phyloP scores from a whole-genome alignment of 805 yeast genomes.

The Sugiyamaella valdiviana region DNA sequence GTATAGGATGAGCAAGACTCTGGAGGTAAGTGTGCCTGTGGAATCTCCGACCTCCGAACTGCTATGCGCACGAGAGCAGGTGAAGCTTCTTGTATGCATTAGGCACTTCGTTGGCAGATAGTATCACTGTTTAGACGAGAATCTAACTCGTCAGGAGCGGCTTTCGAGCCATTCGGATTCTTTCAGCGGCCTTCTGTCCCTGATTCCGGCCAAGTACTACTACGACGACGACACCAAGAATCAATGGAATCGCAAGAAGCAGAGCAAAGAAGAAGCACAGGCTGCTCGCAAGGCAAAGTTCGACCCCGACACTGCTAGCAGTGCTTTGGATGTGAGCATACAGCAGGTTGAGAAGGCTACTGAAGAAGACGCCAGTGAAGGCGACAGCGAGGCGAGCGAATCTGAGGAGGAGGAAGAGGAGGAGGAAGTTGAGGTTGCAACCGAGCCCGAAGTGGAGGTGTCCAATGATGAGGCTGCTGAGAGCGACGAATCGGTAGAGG shows the following conservation, averaged over 20 bases:
- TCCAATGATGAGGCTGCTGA: neutral
- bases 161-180: constrained; percentile 38
- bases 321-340: constrained; percentile 32
- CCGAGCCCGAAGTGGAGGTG: constrained; percentile 20
- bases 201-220: constrained; percentile 91
- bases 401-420: constrained; percentile 25
- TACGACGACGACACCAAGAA: constrained; percentile 84
- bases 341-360: constrained; percentile 29
- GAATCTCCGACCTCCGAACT: too few species aligned
- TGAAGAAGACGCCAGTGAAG: constrained; percentile 29
- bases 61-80: too few species aligned
- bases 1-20: neutral
- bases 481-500: constrained; percentile 19
- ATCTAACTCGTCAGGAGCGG: constrained; percentile 25
- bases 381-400: constrained; percentile 21
- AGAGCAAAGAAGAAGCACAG: constrained; percentile 54
- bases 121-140: too few species aligned
- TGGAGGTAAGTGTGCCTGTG: neutral
- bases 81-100: too few species aligned
- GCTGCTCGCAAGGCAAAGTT: constrained; percentile 64
- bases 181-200: constrained; percentile 79
- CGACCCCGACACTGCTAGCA: constrained; percentile 48
- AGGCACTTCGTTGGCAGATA: too few species aligned
- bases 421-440: constrained; percentile 13
- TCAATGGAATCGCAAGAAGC: constrained; percentile 86